These are phyloP conservation scores for Rosa persica DNA, from an alignment of 306 rosid genomes.

Conservation along the genomic window DNA sequence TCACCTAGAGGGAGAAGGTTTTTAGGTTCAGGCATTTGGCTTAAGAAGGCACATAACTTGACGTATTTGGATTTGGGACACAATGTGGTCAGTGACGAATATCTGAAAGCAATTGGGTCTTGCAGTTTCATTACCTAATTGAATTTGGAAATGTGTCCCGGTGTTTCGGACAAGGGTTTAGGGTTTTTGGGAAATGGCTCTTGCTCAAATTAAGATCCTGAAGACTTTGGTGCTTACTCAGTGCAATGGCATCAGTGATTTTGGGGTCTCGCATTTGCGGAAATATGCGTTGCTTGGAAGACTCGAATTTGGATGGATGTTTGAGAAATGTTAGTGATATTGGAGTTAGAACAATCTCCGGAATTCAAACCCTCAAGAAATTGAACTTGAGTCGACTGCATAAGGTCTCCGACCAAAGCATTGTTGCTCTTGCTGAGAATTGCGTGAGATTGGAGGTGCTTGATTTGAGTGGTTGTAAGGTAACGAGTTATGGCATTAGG, in stretches of 20 bases:
- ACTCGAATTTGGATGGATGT: background rate
- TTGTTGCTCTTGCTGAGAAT: background rate
- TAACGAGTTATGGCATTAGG: background rate
- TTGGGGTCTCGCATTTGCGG: background rate
- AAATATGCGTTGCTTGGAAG: slow-evolving; percentile 21
- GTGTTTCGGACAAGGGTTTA: background rate
- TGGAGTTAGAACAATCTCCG: background rate
- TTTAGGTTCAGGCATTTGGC: background rate
- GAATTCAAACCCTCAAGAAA: background rate
- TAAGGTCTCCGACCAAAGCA: background rate
- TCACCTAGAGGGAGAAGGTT: background rate
- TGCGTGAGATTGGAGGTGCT: background rate
- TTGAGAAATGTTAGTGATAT: background rate
- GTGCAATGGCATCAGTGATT: background rate
- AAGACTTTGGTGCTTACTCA: background rate
- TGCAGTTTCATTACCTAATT: background rate
- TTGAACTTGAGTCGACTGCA: background rate
- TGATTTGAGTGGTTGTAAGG: background rate
- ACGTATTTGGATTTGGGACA: background rate
- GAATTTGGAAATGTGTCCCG: background rate
- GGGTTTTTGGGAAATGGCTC: background rate
- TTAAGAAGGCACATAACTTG: background rate
- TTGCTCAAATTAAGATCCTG: background rate
- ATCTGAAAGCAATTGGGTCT: background rate
- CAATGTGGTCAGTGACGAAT: background rate